Evolutionary conservation across 2,329 filamentous ascomycete species (phyloP), one percentile per base, ranked within the genome.

Genomic region (Talaromyces rugulosus): DNA sequence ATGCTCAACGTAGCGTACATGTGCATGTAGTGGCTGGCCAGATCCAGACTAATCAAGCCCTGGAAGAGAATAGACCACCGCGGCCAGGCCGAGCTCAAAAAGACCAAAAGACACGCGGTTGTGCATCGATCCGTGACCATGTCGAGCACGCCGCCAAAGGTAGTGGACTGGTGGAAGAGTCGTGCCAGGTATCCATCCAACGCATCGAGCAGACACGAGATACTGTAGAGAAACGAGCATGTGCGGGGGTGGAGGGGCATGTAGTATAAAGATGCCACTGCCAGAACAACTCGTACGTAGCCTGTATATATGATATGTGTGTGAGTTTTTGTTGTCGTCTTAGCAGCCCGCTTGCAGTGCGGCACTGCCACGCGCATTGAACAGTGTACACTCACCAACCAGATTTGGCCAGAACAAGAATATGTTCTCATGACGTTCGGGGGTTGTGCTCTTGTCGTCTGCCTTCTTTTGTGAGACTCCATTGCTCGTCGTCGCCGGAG

Each of bases 91-190:
- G 92, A 96, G 47, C 91, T 92, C 65, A 99, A 80, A 81, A 98
- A 99, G 57, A 98, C 93, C 56, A 99, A 86, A 69, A 99, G 80
- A 77, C 95, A 99, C 2, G 94, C 88, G 3, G 95, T 99, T 33
- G 94, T 98, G 82, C 95, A 98, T 64, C 95, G 89, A 78, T 99
- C 95, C 18, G 95, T 99, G 64, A 99, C 94, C 95, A 99, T 99
- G 80, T 99, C 95, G 66, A 99, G 84, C 36, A 99, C 94, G 34
- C 94, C 95, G 66, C 95, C 95, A 75, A 99, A 99, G 66, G 90
- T 90, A 60, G 95, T 98, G 42, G 91, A 94, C 78, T 99, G 95
- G 71, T 96, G 87, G 75, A 94, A 89, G 70, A 85, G 82, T 55
- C 91, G 88, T 62, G 95, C 95, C n/a, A 93, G 93, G 70, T 93